Evolutionary conservation across 116 monocot species (phyloP), one percentile per base, ranked within the genome.

Genomic region (Phalaenopsis hybrid): DNA sequence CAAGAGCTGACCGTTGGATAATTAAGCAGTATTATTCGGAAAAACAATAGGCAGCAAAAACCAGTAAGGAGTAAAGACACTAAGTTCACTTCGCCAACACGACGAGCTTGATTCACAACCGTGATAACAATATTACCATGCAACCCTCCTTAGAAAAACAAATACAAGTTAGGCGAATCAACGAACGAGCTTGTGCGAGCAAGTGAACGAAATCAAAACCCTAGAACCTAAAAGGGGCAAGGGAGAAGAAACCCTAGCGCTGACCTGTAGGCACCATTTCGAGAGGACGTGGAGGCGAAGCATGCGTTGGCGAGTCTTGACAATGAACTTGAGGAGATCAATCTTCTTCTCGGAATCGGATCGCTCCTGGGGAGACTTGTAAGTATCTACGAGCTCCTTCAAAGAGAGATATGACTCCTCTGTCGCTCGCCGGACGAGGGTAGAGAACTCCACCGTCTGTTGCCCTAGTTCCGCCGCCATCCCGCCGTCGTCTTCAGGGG

Each of bases 191-290:
- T 57, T 23, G 0, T 41, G 57, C 65, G 2, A 51, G 18, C 74
- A 41, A 23, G 0, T 41, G 57, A 57, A 7, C 10, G 11, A 77
- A 77, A n/a, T 0, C 17, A 43, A 61, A 86, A 86, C 68, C 80
- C 75, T 79, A 80, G 9, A 76, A 43, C 45, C 46, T 20, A 70
- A 58, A 45, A 50, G 7, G 13, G n/a, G 45, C 45, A 18, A 8
- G n/a, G 7, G 55, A 4, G 37, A 58, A 58, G 78, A 84, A 77
- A 23, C 34, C 65, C 79, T 76, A 15, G 46, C 2, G 16, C 82
- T 70, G 57, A 95, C 99, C 99, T 99, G 99, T 76, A 95, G 90
- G 87, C 99, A 99, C 99, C 99, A 99, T 81, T 99, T 99, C 82
- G 99, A 92, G 48, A 99, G 99, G 11, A 99, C 99, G 61, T 95